A percentile compares a stretch with the other conserved stretches of the same genome.
Conservation (phyloP, 1,284 basidiomycete genomes). For the Takashimella tepidaria region DNA sequence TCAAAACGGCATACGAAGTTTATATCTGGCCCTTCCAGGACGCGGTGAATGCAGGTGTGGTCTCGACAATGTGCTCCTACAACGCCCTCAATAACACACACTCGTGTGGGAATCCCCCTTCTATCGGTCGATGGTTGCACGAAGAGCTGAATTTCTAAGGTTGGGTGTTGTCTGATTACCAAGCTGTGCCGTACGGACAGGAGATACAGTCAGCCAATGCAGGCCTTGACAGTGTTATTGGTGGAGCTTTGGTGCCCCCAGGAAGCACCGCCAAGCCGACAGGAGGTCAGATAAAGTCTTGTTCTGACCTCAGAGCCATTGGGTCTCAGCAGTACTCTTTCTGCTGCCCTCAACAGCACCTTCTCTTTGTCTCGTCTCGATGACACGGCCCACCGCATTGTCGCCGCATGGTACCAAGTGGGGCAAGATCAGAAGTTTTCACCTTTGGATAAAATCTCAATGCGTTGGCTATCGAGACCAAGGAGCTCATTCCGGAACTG, state of each 20-base stretch:
- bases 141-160: slow-evolving; percentile 29
- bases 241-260: not conserved
- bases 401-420: slow-evolving; percentile 30
- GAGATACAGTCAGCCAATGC: slow-evolving; percentile 13
- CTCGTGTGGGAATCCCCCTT: slow-evolving; percentile 56
- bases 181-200: slow-evolving; percentile 10
- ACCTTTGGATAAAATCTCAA: slow-evolving; percentile 9
- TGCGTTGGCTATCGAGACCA: slow-evolving; percentile 5
- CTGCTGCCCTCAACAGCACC: slow-evolving; percentile 24
- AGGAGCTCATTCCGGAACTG: slow-evolving; percentile 16
- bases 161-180: slow-evolving; percentile 36
- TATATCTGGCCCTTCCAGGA: slow-evolving; percentile 53
- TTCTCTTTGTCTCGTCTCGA: slow-evolving; percentile 24
- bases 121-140: slow-evolving; percentile 10
- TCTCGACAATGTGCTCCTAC: slow-evolving; percentile 69
- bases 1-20: slow-evolving; percentile 23
- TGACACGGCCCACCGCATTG: slow-evolving; percentile 31
- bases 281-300: slow-evolving; percentile 7
- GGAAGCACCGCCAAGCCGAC: slow-evolving; percentile 3
- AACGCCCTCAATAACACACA: slow-evolving; percentile 61
- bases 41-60: slow-evolving; percentile 64
- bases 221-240: slow-evolving; percentile 17
- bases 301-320: slow-evolving; percentile 10
- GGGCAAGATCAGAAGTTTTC: slow-evolving; percentile 30
- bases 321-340: slow-evolving; percentile 13